Evolutionary conservation across 306 rosid genomes (phyloP), one percentile per base, ranked within the genome.

Genomic region (Rosa multiflora): DNA sequence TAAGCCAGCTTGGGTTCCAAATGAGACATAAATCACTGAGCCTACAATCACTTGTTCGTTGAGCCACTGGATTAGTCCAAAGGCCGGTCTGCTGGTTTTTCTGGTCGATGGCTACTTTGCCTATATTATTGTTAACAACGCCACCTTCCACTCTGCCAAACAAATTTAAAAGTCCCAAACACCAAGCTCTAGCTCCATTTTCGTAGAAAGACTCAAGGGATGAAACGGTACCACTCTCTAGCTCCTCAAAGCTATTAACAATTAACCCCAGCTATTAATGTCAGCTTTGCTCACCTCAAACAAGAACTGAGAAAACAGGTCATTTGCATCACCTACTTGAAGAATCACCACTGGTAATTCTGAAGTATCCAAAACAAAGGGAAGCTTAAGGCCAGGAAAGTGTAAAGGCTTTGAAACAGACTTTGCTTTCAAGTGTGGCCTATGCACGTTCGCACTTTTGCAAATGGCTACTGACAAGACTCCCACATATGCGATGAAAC

Each of bases 211-310:
- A 49, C 42, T 77, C 82, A 21, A 84, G 43, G 4, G 78, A 53
- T n/a, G 66, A 52, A 72, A 79, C 62, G 7, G 43, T 6, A 3
- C 40, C 81, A n/a, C 75, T 43, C 21, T 83, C 87, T 2, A 84
- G 43, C 79, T 76, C 84, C 37, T 47, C 70, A 46, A 80, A 80
- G 75, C 70, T 80, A 70, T 80, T 84, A 20, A 76, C 87, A 51
- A 84, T 32, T 10, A 81, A 63, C 15, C 81, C 87, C 79, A 77
- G 20, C 87, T 80, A 17, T 72, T 83, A 14, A 43, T 4, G 35
- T 78, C 82, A 0, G 77, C 75, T 52, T 70, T 48, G 26, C 76
- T 80, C n/a, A 59, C 70, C 23, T 77, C 87, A 15, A 18, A 10
- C 1, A 76, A 3, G 32, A 76, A 84, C 39, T 77, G 49, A 0